phyloP scores from a whole-genome alignment of 2,329 filamentous ascomycete species.

The Tolypocladium ovalisporum region DNA sequence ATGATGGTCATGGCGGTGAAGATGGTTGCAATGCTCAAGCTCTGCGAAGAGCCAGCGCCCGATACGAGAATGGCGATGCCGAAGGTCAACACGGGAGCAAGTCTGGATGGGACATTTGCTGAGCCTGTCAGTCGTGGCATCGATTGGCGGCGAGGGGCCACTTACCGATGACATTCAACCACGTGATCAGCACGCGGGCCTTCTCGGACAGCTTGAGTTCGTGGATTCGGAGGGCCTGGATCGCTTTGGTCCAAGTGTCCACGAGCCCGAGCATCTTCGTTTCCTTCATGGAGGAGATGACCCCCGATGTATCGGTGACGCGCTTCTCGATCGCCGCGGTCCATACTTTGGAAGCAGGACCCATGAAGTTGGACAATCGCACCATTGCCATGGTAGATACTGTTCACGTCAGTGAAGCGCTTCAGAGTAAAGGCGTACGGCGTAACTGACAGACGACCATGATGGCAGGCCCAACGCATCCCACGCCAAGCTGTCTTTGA shows the following conservation, averaged over 20 bases:
- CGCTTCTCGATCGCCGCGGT: conserved; percentile 17
- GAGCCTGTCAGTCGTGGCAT: neutral
- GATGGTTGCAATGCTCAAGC: conserved; percentile 2
- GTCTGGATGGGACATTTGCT: conserved; percentile 3
- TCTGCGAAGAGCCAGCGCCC: neutral
- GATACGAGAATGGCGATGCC: conserved; percentile 9
- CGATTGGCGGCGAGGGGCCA: neutral
- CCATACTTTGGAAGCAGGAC: conserved; percentile 8
- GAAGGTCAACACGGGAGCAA: conserved; percentile 10
- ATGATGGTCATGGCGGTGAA: conserved; percentile 15
- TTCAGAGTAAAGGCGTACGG: neutral
- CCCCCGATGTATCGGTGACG: conserved; percentile 14
- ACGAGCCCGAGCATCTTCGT: conserved; percentile 19
- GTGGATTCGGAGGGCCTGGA: conserved; percentile 7
- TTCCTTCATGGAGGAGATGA: conserved; percentile 18
- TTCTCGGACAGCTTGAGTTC: conserved; percentile 11
- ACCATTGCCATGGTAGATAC: conserved; percentile 5
- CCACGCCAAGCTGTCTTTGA: conserved; percentile 30
- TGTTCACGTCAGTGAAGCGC: neutral
- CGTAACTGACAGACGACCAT: conserved; percentile 12
- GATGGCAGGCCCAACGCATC: conserved; percentile 32
- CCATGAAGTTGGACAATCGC: conserved; percentile 5
- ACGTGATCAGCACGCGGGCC: conserved; percentile 10
- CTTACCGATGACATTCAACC: conserved; percentile 10
- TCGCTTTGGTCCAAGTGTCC: conserved; percentile 5